Evolutionary conservation across 495 filamentous ascomycete genomes (phyloP).

Genomic region (Aspergillus ellipticus): DNA sequence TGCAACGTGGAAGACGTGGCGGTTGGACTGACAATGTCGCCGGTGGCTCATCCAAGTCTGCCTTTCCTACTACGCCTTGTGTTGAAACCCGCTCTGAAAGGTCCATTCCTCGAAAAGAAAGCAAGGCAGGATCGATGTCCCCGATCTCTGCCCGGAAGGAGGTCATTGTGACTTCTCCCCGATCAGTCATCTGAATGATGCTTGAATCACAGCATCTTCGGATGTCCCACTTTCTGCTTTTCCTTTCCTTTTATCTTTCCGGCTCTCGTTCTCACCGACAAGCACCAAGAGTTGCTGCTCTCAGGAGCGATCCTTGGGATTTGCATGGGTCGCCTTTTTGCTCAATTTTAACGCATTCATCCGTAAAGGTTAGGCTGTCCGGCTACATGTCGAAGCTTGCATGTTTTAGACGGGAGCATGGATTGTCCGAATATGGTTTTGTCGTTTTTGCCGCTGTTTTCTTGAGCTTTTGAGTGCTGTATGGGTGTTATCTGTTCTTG

Average conservation of each 20-base stretch:
- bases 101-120: constrained; percentile 34
- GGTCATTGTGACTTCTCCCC: constrained; percentile 22
- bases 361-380: background rate
- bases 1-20: constrained; percentile 27
- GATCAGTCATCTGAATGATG: constrained; percentile 17
- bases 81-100: constrained; percentile 22
- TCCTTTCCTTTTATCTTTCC: background rate
- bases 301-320: background rate
- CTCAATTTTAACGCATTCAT: background rate
- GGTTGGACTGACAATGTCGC: constrained; percentile 31
- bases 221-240: background rate
- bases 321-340: background rate
- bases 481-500: constrained; percentile 20
- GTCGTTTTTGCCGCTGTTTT: constrained; percentile 4
- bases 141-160: constrained; percentile 33
- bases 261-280: background rate
- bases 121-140: constrained; percentile 33
- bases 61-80: constrained; percentile 24
- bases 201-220: background rate
- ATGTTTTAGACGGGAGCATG: background rate
- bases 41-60: constrained; percentile 31
- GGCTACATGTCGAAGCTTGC: background rate
- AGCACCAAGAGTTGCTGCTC: background rate
- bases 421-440: background rate
- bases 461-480: constrained; percentile 18